phyloP scores from a whole-genome alignment of 495 filamentous ascomycete genomes.

The Jackrogersella multiformis region DNA sequence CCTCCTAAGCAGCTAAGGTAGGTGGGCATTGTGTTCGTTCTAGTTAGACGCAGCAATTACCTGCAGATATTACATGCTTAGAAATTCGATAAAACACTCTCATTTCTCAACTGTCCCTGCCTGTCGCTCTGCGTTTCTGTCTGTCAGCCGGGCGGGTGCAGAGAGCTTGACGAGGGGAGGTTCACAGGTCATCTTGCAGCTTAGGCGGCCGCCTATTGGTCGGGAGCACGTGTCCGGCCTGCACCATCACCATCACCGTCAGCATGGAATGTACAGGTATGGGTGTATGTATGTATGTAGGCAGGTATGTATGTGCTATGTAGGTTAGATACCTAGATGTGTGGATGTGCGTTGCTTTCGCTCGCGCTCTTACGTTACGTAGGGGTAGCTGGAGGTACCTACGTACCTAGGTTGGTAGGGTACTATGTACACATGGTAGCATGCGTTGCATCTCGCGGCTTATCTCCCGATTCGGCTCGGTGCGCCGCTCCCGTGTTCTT shows the following conservation, averaged over 20 bases:
- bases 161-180: background rate
- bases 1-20: too few relatives aligned
- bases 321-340: too few relatives aligned
- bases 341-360: too few relatives aligned
- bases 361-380: too few relatives aligned
- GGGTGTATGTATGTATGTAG: too few relatives aligned
- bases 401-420: background rate
- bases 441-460: conserved; percentile 29
- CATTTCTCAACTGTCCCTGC: background rate
- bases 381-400: too few relatives aligned
- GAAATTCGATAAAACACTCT: conserved; percentile 20
- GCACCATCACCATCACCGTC: background rate
- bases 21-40: too few relatives aligned
- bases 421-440: background rate
- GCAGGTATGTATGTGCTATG: too few relatives aligned
- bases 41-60: too few relatives aligned
- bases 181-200: conserved; percentile 3
- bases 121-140: background rate
- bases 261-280: background rate
- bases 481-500: background rate
- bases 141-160: conserved; percentile 2
- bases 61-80: too few relatives aligned
- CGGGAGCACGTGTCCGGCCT: conserved; percentile 18
- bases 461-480: conserved; percentile 24
- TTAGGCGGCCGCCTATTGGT: conserved; percentile 7